phyloP scores from a whole-genome alignment of 2,329 filamentous ascomycete species.

The Orbilia ellipsospora region DNA sequence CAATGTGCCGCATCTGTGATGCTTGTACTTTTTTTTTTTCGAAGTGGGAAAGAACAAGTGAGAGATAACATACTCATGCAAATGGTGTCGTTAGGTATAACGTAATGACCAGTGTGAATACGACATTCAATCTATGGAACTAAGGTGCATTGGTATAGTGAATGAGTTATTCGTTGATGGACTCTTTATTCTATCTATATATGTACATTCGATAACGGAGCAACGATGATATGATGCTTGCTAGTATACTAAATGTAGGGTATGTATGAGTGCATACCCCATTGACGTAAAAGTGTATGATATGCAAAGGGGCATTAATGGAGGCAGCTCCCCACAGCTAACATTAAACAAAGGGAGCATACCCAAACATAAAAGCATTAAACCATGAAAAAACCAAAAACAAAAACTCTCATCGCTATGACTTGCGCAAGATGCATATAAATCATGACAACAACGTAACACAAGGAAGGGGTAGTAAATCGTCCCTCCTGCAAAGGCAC shows the following conservation, averaged over 20 bases:
- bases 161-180: background rate
- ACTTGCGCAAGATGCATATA: background rate
- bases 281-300: background rate
- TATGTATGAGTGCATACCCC: background rate
- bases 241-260: background rate
- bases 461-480: too few species aligned
- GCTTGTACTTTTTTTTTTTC: background rate
- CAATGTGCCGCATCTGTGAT: background rate
- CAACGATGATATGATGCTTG: background rate
- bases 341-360: background rate
- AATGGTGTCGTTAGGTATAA: background rate
- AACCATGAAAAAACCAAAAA: constrained; percentile 3
- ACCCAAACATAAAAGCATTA: constrained; percentile 3
- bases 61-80: constrained; percentile 1
- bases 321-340: background rate
- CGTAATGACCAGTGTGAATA: too few species aligned
- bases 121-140: too few species aligned
- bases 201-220: background rate
- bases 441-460: background rate
- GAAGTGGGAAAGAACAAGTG: background rate
- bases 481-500: too few species aligned
- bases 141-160: background rate
- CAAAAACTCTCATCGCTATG: constrained; percentile 26
- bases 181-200: constrained; percentile 2
- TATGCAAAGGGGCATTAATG: background rate